Conservation (phyloP, 805 yeast species). For the Saturnispora ahearnii region DNA sequence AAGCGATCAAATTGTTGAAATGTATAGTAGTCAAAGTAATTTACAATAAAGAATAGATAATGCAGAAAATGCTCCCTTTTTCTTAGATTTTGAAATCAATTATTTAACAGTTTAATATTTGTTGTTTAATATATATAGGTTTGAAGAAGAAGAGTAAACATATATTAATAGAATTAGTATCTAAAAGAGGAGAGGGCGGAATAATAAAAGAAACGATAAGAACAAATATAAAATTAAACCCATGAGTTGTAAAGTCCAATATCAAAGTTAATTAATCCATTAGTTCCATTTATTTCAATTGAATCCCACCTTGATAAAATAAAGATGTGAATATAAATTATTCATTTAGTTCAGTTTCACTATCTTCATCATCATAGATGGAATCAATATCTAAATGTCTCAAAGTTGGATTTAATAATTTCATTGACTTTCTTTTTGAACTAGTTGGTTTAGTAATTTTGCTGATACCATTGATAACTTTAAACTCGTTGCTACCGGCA, state of each 20-base stretch:
- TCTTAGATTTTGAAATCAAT: too few species aligned
- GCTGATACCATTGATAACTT: neutral
- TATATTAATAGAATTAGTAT: too few species aligned
- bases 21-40: constrained; percentile 65
- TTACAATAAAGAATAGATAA: constrained; percentile 11
- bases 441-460: constrained; percentile 7
- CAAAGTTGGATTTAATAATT: constrained; percentile 15
- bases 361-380: constrained; percentile 6
- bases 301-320: neutral
- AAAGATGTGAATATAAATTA: neutral
- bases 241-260: too few species aligned
- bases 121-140: too few species aligned
- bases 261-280: neutral
- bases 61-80: too few species aligned
- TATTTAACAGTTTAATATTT: too few species aligned
- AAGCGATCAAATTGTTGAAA: constrained; percentile 75
- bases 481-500: neutral
- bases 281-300: neutral
- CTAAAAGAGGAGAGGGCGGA: too few species aligned
- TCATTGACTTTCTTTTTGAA: neutral
- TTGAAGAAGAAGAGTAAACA: too few species aligned
- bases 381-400: constrained; percentile 13
- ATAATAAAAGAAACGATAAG: too few species aligned
- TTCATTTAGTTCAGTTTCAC: neutral
- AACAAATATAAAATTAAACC: too few species aligned